A percentile compares a stretch with the other conserved stretches of the same genome.
Evolutionary conservation across 2,329 filamentous ascomycete species (phyloP).

Genomic region (Magnaporthales sp.): DNA sequence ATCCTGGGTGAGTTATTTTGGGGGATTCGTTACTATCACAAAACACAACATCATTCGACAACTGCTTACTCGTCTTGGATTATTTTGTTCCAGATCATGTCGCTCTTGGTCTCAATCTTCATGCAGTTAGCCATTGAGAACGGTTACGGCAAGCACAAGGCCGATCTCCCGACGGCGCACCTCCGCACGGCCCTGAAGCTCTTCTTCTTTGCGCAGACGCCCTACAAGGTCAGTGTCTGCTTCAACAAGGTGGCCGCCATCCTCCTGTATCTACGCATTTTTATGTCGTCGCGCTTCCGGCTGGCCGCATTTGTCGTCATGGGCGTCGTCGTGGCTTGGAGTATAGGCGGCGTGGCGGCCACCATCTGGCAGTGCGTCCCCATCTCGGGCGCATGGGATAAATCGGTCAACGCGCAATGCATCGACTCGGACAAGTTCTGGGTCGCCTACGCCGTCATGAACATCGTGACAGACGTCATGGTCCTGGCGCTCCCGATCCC

Average conservation of each 20-base stretch:
- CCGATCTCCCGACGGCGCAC: conserved; percentile 5
- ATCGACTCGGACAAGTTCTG: conserved; percentile 37
- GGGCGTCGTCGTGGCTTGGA: conserved; percentile 33
- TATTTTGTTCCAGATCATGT: conserved; percentile 6
- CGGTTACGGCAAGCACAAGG: conserved; percentile 11
- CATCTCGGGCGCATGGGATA: conserved; percentile 36
- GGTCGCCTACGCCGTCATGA: conserved; percentile 39
- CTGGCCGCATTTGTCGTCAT: conserved; percentile 31
- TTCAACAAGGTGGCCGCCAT: conserved; percentile 44
- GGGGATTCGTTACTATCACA: too few species aligned
- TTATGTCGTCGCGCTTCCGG: conserved; percentile 36
- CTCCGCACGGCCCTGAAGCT: conserved; percentile 12
- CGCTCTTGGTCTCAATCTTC: conserved; percentile 7
- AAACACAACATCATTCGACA: too few species aligned
- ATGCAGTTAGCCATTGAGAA: conserved; percentile 10
- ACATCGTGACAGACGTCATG: conserved; percentile 35
- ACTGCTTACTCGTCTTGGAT: neutral
- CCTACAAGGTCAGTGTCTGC: conserved; percentile 46
- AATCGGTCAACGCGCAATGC: conserved; percentile 29
- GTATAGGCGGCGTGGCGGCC: conserved; percentile 31
- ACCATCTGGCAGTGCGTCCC: conserved; percentile 43
- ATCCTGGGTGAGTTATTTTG: conserved; percentile 6
- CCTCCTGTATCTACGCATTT: conserved; percentile 45
- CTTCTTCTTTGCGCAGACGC: conserved; percentile 42
- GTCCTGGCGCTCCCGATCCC: conserved; percentile 37